These are phyloP conservation scores for Penicillium crystallinum DNA, from an alignment of 495 filamentous ascomycete species.

Conservation along the genomic window DNA sequence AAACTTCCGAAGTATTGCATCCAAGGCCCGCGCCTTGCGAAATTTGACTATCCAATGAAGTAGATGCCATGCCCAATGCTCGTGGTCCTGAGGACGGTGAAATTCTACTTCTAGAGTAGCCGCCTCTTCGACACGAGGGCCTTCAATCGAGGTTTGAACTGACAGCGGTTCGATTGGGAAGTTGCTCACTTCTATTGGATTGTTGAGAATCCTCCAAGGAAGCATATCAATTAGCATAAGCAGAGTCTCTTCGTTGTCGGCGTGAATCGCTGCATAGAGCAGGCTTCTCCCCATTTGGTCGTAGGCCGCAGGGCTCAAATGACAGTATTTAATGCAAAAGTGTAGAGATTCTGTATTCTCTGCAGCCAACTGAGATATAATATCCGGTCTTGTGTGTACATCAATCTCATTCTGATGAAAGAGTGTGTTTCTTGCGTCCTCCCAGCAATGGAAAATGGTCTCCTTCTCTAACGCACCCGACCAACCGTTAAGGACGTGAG, in stretches of 20 bases:
- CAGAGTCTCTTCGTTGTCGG: background rate
- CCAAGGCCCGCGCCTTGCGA: background rate
- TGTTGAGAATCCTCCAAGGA: background rate
- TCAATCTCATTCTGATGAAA: background rate
- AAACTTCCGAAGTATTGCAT: background rate
- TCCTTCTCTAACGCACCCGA: background rate
- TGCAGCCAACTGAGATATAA: background rate
- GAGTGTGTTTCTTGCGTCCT: background rate
- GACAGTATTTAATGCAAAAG: background rate
- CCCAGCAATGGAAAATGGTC: background rate
- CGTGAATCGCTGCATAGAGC: background rate
- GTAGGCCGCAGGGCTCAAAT: background rate
- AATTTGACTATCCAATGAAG: background rate
- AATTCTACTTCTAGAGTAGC: background rate
- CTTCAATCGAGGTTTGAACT: background rate
- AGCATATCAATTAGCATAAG: background rate
- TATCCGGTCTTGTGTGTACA: background rate
- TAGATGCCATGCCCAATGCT: background rate
- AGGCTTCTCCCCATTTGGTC: background rate
- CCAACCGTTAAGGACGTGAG: background rate
- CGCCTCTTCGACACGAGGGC: background rate
- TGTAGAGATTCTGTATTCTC: background rate
- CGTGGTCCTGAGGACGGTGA: background rate
- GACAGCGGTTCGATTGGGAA: background rate
- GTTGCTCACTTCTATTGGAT: background rate